phyloP scores from a whole-genome alignment of 2,329 filamentous ascomycete genomes.

The Cytospora leucostoma region DNA sequence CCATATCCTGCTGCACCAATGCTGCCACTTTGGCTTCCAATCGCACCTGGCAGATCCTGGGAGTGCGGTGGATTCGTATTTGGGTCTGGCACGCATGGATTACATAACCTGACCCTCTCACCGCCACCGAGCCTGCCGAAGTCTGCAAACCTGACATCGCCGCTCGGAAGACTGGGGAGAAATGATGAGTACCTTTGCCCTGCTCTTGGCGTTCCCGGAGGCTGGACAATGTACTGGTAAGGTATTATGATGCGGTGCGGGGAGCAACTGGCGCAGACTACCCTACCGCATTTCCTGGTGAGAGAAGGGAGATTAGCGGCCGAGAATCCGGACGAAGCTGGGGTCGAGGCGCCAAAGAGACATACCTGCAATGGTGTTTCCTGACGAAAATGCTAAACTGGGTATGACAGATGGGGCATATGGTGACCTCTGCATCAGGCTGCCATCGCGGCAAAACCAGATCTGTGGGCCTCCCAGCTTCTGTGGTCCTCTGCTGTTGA shows the following conservation, averaged over 20 bases:
- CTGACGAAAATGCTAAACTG: slow-evolving; percentile 83
- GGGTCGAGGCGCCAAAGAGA: slow-evolving; percentile 21
- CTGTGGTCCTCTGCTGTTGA: slow-evolving; percentile 15
- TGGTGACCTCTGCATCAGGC: slow-evolving; percentile 77
- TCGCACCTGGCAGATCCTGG: slow-evolving; percentile 32
- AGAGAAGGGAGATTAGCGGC: slow-evolving; percentile 3
- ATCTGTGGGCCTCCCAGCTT: slow-evolving; percentile 36
- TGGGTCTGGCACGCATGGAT: slow-evolving; percentile 63
- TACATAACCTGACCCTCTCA: slow-evolving; percentile 61
- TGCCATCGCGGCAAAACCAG: slow-evolving; percentile 79
- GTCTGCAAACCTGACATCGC: slow-evolving; percentile 45
- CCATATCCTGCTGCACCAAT: slow-evolving; percentile 24
- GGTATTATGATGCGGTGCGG: slow-evolving; percentile 95
- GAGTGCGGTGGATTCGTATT: slow-evolving; percentile 57
- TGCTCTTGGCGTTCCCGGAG: slow-evolving; percentile 51
- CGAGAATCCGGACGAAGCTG: slow-evolving; percentile 5
- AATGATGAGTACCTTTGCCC: slow-evolving; percentile 42
- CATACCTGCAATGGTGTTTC: slow-evolving; percentile 88
- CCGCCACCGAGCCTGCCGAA: slow-evolving; percentile 53
- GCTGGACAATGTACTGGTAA: slow-evolving; percentile 86
- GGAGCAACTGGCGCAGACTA: slow-evolving; percentile 87
- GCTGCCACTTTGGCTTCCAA: slow-evolving; percentile 43
- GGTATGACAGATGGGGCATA: slow-evolving; percentile 80
- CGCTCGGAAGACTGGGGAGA: slow-evolving; percentile 39
- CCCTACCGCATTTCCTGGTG: slow-evolving; percentile 80